These are phyloP conservation scores for Turnera subulata DNA, from an alignment of 345 rosid genomes.

Conservation along the genomic window DNA sequence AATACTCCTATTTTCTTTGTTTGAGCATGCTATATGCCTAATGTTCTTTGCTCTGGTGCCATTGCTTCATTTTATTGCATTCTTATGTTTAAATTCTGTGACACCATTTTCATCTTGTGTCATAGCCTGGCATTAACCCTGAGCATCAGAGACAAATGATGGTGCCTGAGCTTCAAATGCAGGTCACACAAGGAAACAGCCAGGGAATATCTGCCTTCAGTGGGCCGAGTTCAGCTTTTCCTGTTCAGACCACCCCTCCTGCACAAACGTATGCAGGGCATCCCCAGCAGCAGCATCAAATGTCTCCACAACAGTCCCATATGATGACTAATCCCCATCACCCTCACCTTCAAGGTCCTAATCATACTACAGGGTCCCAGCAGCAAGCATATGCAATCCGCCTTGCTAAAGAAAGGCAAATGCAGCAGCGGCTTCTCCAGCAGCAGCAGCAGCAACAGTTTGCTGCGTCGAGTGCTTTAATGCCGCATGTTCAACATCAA, in stretches of 20 bases:
- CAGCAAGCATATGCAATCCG: constrained; percentile 68
- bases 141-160: constrained; percentile 59
- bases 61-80: background rate
- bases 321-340: constrained; percentile 53
- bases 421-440: constrained; percentile 68
- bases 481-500: constrained; percentile 62
- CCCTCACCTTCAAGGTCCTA: constrained; percentile 58
- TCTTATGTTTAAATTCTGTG: background rate
- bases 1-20: no score
- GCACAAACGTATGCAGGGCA: constrained; percentile 67
- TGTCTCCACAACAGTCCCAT: constrained; percentile 60
- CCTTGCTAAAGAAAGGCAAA: constrained; percentile 64
- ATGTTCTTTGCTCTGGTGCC: background rate
- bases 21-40: background rate
- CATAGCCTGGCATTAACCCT: constrained; percentile 44
- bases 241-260: constrained; percentile 63
- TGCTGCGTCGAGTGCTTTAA: constrained; percentile 49
- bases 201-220: constrained; percentile 66
- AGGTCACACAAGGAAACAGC: constrained; percentile 61
- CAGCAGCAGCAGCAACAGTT: constrained; percentile 64
- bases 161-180: constrained; percentile 66
- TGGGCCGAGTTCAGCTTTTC: constrained; percentile 63
- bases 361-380: constrained; percentile 55
- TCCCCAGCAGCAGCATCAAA: constrained; percentile 60
- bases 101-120: constrained; percentile 23